Evolutionary conservation across 805 yeast species (phyloP).

Genomic region (Nakazawaea holstii): DNA sequence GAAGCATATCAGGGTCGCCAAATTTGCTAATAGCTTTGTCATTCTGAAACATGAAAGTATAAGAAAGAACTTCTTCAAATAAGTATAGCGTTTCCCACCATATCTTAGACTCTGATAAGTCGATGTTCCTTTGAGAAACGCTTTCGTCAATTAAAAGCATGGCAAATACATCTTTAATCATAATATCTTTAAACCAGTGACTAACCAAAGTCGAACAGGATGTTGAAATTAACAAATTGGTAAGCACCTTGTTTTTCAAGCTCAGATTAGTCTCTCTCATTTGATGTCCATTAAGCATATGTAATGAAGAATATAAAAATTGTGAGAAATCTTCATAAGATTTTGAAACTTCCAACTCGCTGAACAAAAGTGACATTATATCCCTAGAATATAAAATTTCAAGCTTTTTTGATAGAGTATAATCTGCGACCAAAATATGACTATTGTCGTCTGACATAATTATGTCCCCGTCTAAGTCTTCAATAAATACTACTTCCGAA

Average conservation of each 20-base stretch:
- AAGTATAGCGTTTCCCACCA: slow-evolving; percentile 37
- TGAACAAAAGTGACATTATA: not conserved
- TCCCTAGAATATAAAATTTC: not conserved
- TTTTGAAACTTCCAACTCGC: not conserved
- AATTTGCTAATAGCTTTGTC: slow-evolving; percentile 52
- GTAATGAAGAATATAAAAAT: slow-evolving; percentile 4
- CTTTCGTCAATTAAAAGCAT: slow-evolving; percentile 15
- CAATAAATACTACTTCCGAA: slow-evolving; percentile 13
- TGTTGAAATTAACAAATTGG: slow-evolving; percentile 20
- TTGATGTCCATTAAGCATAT: not conserved
- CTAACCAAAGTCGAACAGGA: slow-evolving; percentile 16
- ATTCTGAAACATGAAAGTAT: slow-evolving; percentile 60
- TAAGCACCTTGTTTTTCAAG: slow-evolving; percentile 17
- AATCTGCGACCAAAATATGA: slow-evolving; percentile 8
- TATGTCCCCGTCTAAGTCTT: slow-evolving; percentile 9
- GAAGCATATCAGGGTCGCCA: slow-evolving; percentile 34
- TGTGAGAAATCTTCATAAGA: not conserved
- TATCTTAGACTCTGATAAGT: slow-evolving; percentile 10
- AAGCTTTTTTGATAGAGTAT: not conserved
- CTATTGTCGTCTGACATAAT: slow-evolving; percentile 2
- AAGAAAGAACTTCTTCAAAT: slow-evolving; percentile 59
- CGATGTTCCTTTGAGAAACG: slow-evolving; percentile 11
- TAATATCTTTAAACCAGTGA: slow-evolving; percentile 16
- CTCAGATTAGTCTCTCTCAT: slow-evolving; percentile 11
- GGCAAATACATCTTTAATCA: slow-evolving; percentile 11